A percentile compares a stretch with the other conserved stretches of the same genome.
Conservation (phyloP, 495 filamentous ascomycete species). For the Neurospora sp. region DNA sequence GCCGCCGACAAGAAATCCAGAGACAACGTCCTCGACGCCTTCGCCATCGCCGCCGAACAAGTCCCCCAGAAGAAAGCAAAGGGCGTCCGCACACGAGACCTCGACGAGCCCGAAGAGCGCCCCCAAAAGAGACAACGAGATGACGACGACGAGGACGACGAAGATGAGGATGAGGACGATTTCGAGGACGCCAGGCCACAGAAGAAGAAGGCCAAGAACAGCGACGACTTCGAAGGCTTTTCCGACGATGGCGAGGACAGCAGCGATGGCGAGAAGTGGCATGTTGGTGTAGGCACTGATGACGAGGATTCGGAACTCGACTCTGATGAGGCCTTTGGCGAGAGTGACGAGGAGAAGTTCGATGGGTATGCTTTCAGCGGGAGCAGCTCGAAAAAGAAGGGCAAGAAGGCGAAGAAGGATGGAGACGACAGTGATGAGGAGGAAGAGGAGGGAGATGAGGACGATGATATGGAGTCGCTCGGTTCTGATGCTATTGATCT, state of each 20-base stretch:
- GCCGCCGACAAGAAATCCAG: conserved; percentile 28
- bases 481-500: conserved; percentile 84
- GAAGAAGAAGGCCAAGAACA: conserved; percentile 31
- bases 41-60: conserved; percentile 67
- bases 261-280: conserved; percentile 84
- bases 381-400: conserved; percentile 45
- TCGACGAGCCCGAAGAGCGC: conserved; percentile 27
- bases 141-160: conserved; percentile 45
- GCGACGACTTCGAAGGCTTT: conserved; percentile 28
- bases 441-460: conserved; percentile 49
- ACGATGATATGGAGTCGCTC: conserved; percentile 43
- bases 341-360: conserved; percentile 76
- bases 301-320: conserved; percentile 81
- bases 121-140: conserved; percentile 29
- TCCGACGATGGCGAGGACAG: conserved; percentile 53
- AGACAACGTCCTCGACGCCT: conserved; percentile 62
- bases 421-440: conserved; percentile 44
- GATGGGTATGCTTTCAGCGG: conserved; percentile 66
- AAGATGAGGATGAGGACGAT: conserved; percentile 44
- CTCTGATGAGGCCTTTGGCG: conserved; percentile 87
- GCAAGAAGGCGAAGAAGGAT: conserved; percentile 18
- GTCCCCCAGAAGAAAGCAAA: conserved; percentile 26
- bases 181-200: conserved; percentile 33
- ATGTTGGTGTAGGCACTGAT: conserved; percentile 56
- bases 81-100: conserved; percentile 33